Percentiles rank a stretch among this genome's conserved stretches.
Conservation (phyloP, 805 yeast species). For the Yarrowia osloensis region DNA sequence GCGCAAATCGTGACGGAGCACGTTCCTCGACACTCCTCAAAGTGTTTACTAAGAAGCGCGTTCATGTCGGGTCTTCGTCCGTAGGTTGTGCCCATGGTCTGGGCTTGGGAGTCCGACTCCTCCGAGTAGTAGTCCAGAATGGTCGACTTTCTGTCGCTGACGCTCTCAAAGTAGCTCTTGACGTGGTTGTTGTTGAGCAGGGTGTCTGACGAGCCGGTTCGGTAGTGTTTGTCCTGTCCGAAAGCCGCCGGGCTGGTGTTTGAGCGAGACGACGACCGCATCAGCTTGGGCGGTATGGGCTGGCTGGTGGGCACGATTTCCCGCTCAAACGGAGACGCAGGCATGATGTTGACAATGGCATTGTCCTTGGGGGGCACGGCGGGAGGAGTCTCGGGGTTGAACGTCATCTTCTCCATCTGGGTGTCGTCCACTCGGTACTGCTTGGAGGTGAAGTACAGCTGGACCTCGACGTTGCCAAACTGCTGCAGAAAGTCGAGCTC, state of each 20-base stretch:
- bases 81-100: slow-evolving; percentile 36
- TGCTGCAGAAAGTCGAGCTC: slow-evolving; percentile 38
- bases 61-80: slow-evolving; percentile 18
- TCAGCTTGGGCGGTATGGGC: neutral
- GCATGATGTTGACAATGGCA: neutral
- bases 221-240: neutral
- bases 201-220: slow-evolving; percentile 31
- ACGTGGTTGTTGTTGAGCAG: neutral
- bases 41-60: neutral
- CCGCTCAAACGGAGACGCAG: neutral
- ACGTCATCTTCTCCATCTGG: neutral
- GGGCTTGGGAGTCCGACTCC: neutral
- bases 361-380: neutral
- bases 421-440: neutral
- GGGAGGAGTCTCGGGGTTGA: neutral
- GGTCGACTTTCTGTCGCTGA: neutral
- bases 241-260: slow-evolving; percentile 31
- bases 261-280: neutral
- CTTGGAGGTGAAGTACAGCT: slow-evolving; percentile 43
- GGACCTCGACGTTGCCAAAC: slow-evolving; percentile 38
- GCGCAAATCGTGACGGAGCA: slow-evolving; percentile 65
- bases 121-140: neutral
- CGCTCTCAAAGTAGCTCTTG: neutral
- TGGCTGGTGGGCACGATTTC: neutral
- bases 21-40: slow-evolving; percentile 45